Evolutionary conservation across 257 asterid species (phyloP).

Genomic region (Jacaranda mimosifolia): DNA sequence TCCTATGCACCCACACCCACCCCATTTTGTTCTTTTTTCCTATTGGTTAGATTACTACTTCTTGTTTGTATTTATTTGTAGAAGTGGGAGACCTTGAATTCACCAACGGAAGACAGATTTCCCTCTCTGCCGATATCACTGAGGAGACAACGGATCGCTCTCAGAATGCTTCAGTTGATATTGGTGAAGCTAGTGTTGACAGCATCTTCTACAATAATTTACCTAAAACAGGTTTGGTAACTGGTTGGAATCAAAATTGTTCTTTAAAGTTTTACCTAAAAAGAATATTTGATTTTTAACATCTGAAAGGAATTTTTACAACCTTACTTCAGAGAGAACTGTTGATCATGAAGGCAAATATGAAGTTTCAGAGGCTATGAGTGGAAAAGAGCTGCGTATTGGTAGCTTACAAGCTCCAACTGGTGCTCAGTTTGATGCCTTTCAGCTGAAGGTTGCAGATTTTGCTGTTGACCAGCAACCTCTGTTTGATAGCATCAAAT

Average conservation of each 20-base stretch:
- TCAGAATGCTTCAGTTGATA: conserved; percentile 44
- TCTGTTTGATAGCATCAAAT: conserved; percentile 43
- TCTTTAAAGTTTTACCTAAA: conserved; percentile 18
- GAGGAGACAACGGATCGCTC: conserved; percentile 50
- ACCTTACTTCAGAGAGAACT: conserved; percentile 46
- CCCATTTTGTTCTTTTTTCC: not conserved
- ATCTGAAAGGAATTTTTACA: conserved; percentile 31
- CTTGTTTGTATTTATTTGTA: conserved; percentile 34
- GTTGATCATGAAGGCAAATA: conserved; percentile 42
- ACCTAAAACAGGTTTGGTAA: conserved; percentile 42
- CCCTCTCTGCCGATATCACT: conserved; percentile 44
- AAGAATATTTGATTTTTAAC: conserved; percentile 17
- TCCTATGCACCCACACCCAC: not conserved
- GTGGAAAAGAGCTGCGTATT: conserved; percentile 39
- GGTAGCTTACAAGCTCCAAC: conserved; percentile 40
- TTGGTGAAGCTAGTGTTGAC: conserved; percentile 42
- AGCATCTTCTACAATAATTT: conserved; percentile 46
- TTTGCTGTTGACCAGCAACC: conserved; percentile 44
- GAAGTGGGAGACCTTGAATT: conserved; percentile 58
- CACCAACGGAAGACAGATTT: conserved; percentile 45
- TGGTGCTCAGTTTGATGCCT: conserved; percentile 54
- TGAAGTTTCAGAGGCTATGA: conserved; percentile 46
- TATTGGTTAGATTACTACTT: not conserved
- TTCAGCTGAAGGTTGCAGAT: conserved; percentile 44
- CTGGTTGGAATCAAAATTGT: conserved; percentile 36